Conservation (phyloP, 2,329 filamentous ascomycete genomes). For the Colletotrichum sp. region DNA sequence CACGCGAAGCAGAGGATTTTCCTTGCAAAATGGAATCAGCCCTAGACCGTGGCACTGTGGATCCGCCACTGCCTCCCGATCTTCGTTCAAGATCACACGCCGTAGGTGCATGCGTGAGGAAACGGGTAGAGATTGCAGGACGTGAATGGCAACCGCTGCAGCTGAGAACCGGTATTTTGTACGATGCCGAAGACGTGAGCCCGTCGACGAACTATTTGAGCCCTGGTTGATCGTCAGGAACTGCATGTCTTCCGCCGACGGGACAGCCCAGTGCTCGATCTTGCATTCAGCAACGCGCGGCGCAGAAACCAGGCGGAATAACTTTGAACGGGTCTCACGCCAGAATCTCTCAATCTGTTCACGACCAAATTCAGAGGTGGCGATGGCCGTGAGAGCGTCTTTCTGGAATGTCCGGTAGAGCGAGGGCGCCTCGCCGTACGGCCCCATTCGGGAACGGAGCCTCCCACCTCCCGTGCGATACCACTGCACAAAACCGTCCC, state of each 20-base stretch:
- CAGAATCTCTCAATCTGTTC: too few species aligned
- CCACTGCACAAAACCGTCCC: too few species aligned
- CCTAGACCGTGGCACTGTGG: neutral
- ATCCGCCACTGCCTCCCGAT: neutral
- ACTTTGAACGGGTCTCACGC: too few species aligned
- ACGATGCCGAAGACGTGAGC: neutral
- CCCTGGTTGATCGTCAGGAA: accelerated
- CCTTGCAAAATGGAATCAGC: neutral
- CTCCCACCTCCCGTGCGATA: too few species aligned
- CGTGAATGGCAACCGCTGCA: neutral
- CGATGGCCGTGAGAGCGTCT: too few species aligned
- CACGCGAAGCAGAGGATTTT: neutral
- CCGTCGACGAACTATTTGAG: too few species aligned
- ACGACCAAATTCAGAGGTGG: too few species aligned
- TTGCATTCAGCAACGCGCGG: too few species aligned
- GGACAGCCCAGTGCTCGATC: neutral
- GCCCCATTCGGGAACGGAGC: too few species aligned
- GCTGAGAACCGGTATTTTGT: neutral
- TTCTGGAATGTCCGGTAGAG: too few species aligned
- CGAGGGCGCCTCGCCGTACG: too few species aligned
- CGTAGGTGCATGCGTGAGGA: neutral
- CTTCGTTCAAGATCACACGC: neutral
- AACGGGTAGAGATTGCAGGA: neutral
- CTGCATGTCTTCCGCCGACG: neutral
- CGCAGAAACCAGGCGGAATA: too few species aligned